phyloP scores from a whole-genome alignment of 176 grass and related monocot species.

The Avena atlantica region DNA sequence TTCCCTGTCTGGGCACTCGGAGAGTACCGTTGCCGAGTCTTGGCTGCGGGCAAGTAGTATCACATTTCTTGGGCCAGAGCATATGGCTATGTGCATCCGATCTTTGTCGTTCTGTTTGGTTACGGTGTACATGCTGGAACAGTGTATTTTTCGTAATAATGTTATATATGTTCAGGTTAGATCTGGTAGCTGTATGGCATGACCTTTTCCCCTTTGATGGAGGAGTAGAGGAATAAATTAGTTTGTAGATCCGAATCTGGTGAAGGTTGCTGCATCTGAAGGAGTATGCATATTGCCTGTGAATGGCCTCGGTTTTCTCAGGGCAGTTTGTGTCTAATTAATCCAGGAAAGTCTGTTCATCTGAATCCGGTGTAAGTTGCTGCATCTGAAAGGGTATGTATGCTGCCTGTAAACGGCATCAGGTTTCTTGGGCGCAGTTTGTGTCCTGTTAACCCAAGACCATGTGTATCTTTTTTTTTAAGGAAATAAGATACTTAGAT shows the following conservation, averaged over 20 bases:
- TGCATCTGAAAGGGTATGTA: not conserved
- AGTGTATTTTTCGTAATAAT: slow-evolving; percentile 32
- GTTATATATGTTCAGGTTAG: slow-evolving; percentile 16
- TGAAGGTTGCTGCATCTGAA: not conserved
- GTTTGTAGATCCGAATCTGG: slow-evolving; percentile 8
- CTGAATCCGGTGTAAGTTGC: not conserved
- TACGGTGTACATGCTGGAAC: not conserved
- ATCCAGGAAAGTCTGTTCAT: not conserved
- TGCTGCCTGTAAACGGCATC: slow-evolving; percentile 52
- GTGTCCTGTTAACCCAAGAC: slow-evolving; percentile 32
- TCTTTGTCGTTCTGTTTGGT: not conserved
- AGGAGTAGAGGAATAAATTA: not conserved
- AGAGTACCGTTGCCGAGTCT: slow-evolving; percentile 59
- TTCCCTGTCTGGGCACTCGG: slow-evolving; percentile 93
- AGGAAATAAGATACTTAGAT: not conserved
- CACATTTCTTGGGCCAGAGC: not conserved
- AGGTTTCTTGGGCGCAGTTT: slow-evolving; percentile 52
- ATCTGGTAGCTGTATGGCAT: not conserved
- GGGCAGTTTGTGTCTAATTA: slow-evolving; percentile 51
- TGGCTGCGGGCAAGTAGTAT: slow-evolving; percentile 36
- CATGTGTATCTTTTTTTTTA: too few species aligned
- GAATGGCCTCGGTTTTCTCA: slow-evolving; percentile 58
- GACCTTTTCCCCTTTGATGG: not conserved
- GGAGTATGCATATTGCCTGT: slow-evolving; percentile 43
- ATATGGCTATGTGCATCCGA: not conserved